Base-by-base conservation (phyloP, 2,329 filamentous ascomycete species). In the Phaeosphaeriaceae sp. region DNA sequence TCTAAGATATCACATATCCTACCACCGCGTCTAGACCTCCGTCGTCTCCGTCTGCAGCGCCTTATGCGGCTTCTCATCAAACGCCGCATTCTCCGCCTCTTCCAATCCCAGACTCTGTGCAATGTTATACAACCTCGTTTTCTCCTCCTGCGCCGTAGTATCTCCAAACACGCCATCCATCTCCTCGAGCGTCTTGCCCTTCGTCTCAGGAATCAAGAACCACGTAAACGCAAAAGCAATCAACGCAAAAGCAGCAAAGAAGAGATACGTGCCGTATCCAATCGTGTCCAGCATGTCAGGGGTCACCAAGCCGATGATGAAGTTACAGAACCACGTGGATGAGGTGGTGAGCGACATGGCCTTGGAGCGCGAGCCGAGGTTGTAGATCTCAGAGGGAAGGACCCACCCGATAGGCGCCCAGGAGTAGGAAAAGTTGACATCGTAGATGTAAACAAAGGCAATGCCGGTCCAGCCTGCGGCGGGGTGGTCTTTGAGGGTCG, bases 271-370 rank as follows among this genome's bases (percentile, higher is more conserved):
- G 1, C 66, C 82, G 52, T 78, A 79, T 33, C 79, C 58, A 24
- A 70, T 63, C 1, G 90, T 85, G 19, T 88, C 86, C 19, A 93
- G 89, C 82, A 96, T 86, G 73, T 90, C 93, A 0, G 91, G 91
- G 0, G 90, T 92, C 47, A 71, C 63, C 1, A 69, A 56, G 1
- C 90, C 89, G 58, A 96, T 93, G 45, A 74, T 63, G 45, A 69
- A 74, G 47, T 92, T 94, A 89, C 90, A 93, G 65, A 94, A 85
- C 92, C 92, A 96, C 85, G 95, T 96, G 75, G 89, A 92, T 60
- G 70, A 75, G 13, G 88, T 88, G 7, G 88, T 89, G 0, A 93
- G 79, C 0, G 89, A 83, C 20, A 91, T 88, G 49, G 89, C 90
- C 57, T 91, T 90, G 0, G 90, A 85, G 20, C 67, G 84, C n/a